These are phyloP conservation scores for Solanum aculeatissimum DNA, from an alignment of 305 asterid species.

Conservation along the genomic window DNA sequence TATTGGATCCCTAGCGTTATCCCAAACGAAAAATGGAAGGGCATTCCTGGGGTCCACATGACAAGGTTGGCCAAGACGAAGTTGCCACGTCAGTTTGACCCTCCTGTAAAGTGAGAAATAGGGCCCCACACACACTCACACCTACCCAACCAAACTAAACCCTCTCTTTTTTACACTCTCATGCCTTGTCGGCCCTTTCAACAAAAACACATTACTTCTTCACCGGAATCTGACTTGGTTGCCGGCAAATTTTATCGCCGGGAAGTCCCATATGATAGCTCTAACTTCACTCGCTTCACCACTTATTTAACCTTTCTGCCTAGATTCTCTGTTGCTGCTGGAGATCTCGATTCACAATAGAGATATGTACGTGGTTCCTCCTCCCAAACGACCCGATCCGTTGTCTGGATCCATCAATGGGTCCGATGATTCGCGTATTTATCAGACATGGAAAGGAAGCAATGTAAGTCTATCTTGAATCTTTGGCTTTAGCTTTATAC, in stretches of 20 bases:
- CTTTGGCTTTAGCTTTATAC: neutral
- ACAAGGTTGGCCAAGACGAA: neutral
- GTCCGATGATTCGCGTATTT: slow-evolving; percentile 55
- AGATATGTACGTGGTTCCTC: slow-evolving; percentile 80
- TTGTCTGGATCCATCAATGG: slow-evolving; percentile 58
- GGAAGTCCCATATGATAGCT: neutral
- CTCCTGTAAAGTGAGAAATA: slow-evolving; percentile 36
- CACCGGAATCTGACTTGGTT: slow-evolving; percentile 10
- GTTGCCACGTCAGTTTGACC: slow-evolving; percentile 31
- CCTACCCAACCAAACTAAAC: slow-evolving; percentile 13
- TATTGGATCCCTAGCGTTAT: neutral
- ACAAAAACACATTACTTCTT: neutral
- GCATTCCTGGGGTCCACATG: neutral
- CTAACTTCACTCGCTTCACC: neutral
- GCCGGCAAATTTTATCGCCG: neutral
- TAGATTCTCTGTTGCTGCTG: neutral
- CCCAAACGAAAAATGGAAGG: neutral
- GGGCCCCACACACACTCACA: slow-evolving; percentile 16
- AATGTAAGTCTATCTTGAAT: slow-evolving; percentile 40
- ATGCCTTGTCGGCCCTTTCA: slow-evolving; percentile 38
- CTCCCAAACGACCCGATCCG: slow-evolving; percentile 70
- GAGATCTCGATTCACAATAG: slow-evolving; percentile 6
- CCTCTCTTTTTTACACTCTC: slow-evolving; percentile 7
- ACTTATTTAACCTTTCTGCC: neutral
- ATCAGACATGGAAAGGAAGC: slow-evolving; percentile 94